Evolutionary conservation across 805 yeast species (phyloP).

Genomic region (Metschnikowia dekortorum): DNA sequence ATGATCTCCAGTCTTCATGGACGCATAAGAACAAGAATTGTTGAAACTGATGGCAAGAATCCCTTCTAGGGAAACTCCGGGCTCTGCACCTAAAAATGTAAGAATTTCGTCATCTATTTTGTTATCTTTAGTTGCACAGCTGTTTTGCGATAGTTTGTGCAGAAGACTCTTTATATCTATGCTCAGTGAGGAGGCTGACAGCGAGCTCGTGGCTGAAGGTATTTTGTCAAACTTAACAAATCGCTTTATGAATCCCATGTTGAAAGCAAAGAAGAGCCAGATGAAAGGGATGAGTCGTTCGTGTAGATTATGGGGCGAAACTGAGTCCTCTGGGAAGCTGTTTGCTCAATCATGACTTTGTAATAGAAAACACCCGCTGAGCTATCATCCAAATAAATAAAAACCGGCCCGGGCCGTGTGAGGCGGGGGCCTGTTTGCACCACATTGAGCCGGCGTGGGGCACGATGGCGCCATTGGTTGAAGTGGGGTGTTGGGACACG

Average conservation of each 20-base stretch:
- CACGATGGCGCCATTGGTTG: no score
- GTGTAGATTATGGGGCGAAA: constrained; percentile 30
- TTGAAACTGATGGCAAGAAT: constrained; percentile 40
- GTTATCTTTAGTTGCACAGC: constrained; percentile 4
- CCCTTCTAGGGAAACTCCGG: constrained; percentile 38
- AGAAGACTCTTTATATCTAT: constrained; percentile 30
- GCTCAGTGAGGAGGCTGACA: constrained; percentile 10
- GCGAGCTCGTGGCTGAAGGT: constrained; percentile 6
- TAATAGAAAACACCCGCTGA: constrained; percentile 38
- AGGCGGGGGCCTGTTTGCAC: no score
- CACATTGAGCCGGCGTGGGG: no score
- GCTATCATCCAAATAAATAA: constrained; percentile 6
- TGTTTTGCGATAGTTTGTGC: constrained; percentile 22
- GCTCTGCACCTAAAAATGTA: constrained; percentile 28
- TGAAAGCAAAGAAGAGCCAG: constrained; percentile 29
- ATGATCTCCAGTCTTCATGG: constrained; percentile 29
- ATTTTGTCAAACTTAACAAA: constrained; percentile 21
- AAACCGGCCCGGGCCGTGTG: no score
- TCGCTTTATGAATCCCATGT: constrained; percentile 33
- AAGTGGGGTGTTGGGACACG: no score
- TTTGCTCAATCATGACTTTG: constrained; percentile 36
- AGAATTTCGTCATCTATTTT: constrained; percentile 18
- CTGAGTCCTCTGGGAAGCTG: constrained; percentile 27
- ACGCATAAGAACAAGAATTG: constrained; percentile 36
- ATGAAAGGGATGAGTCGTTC: constrained; percentile 31